Base-by-base conservation (phyloP, 139 green algal genomes). In the Auxenochlorella pyrenoidosa region DNA sequence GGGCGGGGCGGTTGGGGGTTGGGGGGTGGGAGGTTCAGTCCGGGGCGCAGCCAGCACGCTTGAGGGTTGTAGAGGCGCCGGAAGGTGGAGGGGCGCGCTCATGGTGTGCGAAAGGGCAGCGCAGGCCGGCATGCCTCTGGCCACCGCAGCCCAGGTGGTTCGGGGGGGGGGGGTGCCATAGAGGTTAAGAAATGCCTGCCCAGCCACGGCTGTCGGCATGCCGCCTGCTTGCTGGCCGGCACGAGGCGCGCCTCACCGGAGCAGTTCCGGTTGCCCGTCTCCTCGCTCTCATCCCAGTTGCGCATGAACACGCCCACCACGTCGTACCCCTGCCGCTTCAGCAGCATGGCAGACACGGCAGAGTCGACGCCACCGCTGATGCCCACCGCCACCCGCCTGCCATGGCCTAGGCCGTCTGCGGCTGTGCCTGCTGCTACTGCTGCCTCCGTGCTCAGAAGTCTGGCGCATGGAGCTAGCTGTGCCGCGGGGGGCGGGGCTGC, bases 301-400 rank as follows among this genome's bases (percentile, higher is more conserved):
- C 92, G 91, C 95, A 96, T 96, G 92, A 94, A 95, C 40, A 97
- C 81, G 24, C 93, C 94, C 63, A 94, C 86, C 78, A 97, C 89
- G 3, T 95, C 80, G 82, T 91, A 59, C 34, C 81, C 95, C 84
- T 75, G 66, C 40, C 59, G 77, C 84, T 95, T 84, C 71, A 96
- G 85, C 65, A 96, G 86, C 66, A 94, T 81, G 15, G 94, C 94
- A 36, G 94, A 93, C 40, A 98, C 91, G 6, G 94, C 92, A 30
- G 94, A 97, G 90, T 98, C 95, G 24, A 98, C 95, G 30, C 95
- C 95, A 8, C 95, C 95, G 19, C 93, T 96, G 40, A 98, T 68
- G 4, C 90, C 95, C 28, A 97, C 94, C 22, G 93, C 95, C 10
- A 97, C 84, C 12, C 54, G 75, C 30, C 77, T 36, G 13, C 77